Base-by-base conservation (phyloP, 192 early-diverging fungal species). In the Globomyces pollinis-pini region DNA sequence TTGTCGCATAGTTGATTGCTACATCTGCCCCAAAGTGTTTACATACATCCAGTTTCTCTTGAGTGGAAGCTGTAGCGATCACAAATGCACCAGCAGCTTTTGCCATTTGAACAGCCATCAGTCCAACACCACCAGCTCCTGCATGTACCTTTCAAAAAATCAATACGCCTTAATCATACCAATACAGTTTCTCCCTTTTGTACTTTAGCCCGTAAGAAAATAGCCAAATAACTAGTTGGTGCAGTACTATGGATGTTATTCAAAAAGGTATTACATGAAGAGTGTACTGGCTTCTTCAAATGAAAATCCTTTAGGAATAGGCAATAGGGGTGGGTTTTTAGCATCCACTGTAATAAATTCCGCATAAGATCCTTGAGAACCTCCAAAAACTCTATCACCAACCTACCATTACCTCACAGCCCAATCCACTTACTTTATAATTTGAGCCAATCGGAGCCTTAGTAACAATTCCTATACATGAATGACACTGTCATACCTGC, bases 41-140 rank as follows among this genome's bases (percentile, higher is more conserved):
- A 28, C 79, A 81, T 31, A 93, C 64, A 16, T 69, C 74, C 16
- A 87, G 75, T 60, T 93, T 93, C 38, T 75, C 79, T 26, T 70
- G 60, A 44, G 84, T 85, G 4, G 86, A 84, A 0, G 86, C 86
- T 11, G 90, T 89, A 0, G 85, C 90, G 62, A 94, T 89, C 2
- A 91, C 88, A n/a, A 64, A 78, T 2, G 69, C 69, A 9, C 69
- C 69, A 32, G 69, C 38, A 15, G 52, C 41, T 62, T 86, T 87
- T 21, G 91, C 90, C 39, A 94, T 86, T 67, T 94, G 91, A 12
- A 94, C 80, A 0, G 90, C 88, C 18, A 79, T 84, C 16, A 87
- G 65, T 11, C 87, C 88, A 3, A 91, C 69, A 29, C 69, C 69
- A 11, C 69, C 67, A 13, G 69, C 65, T 7, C 56, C 69, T 28